Base-by-base conservation (phyloP, 139 green algal genomes). In the Chlorella sp. region DNA sequence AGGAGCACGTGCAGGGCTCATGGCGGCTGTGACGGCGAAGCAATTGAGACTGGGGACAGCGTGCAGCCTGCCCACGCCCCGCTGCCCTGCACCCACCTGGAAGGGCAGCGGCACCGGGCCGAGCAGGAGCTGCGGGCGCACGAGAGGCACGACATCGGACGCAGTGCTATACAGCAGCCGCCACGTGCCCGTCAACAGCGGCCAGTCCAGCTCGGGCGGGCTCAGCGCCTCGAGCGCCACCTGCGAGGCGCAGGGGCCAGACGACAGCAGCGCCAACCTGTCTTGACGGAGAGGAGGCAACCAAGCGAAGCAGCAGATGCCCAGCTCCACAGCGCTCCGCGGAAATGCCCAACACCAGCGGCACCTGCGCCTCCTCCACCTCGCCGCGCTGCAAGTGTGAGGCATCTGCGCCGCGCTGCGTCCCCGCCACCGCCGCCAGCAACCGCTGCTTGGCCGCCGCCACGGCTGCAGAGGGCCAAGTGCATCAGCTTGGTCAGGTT, bases 121-220 rank as follows among this genome's bases (percentile, higher is more conserved):
- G 3, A 38, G 35, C 50, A 68, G 50, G 11, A 31, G 46, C n/a
- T 59, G 43, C 40, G 67, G 55, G 8, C 69, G 35, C 36, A 80
- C 77, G 31, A 81, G 67, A 33, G 63, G 53, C 60, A 88, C 63
- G 58, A 90, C 85, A 67, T 90, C 85, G 3, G 53, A 45, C 8
- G 85, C 85, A 25, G 83, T 89, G 21, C 83, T 90, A 66, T 87
- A 90, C 25, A 82, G 25, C 3, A 90, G 67, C 41, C 69, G 51
- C 85, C 85, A 90, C 25, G 55, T 70, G n/a, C 85, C 85, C 40
- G 62, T 4, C 46, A 90, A 72, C 69, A 76, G 43, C 15, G 36
- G 48, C 45, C 65, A 89, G 59, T 89, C 76, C 23, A 86, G 38
- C 19, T 79, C 66, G 2, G 9, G 29, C 15, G 42, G n/a, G 42